These are phyloP conservation scores for Pyrenula massariospora DNA, from an alignment of 495 filamentous ascomycete genomes.

Conservation along the genomic window DNA sequence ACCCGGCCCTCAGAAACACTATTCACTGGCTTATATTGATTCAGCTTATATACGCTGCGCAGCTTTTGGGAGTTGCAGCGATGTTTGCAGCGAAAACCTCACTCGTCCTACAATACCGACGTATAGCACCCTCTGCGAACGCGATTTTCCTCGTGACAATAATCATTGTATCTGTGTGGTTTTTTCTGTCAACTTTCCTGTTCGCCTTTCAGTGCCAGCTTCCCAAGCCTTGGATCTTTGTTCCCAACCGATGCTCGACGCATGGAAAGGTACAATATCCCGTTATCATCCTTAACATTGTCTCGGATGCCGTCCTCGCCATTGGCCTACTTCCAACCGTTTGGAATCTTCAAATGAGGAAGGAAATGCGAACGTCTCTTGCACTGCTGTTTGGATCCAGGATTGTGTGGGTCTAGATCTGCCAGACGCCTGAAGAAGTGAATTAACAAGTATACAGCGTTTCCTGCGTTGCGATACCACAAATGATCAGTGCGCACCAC, in stretches of 20 bases:
- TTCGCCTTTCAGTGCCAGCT: constrained; percentile 17
- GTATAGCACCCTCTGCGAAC: constrained; percentile 5
- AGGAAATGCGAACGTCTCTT: constrained; percentile 10
- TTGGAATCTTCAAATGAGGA: constrained; percentile 14
- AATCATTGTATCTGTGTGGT: constrained; percentile 7
- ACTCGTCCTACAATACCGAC: constrained; percentile 9
- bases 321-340: constrained; percentile 15
- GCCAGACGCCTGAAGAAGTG: too few relatives aligned
- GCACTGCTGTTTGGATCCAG: constrained; percentile 13
- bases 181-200: constrained; percentile 10
- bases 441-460: too few relatives aligned
- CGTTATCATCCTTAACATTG: constrained; percentile 12
- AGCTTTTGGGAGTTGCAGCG: constrained; percentile 14
- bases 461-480: constrained; percentile 10
- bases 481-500: constrained; percentile 10
- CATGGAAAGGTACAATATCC: constrained; percentile 12
- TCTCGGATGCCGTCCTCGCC: constrained; percentile 12
- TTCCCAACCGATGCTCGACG: constrained; percentile 13
- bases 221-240: constrained; percentile 15
- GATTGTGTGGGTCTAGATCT: constrained; percentile 3
- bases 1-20: background rate
- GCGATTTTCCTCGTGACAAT: constrained; percentile 1
- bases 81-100: constrained; percentile 17
- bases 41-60: constrained; percentile 15
- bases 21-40: background rate